phyloP scores from a whole-genome alignment of 2,329 filamentous ascomycete genomes.

The Eurotiales sp. region DNA sequence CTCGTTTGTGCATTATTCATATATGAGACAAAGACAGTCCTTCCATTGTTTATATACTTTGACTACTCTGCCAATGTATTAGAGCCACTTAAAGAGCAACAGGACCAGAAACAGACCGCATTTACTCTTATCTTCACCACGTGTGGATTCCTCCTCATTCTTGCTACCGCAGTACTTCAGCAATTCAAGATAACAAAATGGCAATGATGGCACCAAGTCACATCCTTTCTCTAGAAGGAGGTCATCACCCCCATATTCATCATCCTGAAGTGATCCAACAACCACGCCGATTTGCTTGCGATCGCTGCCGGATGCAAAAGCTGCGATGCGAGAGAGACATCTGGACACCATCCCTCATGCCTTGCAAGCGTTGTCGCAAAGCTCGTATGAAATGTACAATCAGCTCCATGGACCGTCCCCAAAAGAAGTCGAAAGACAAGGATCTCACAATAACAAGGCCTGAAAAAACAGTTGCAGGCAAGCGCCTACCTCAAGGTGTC shows the following conservation, averaged over 20 bases:
- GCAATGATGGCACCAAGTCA: conserved; percentile 12
- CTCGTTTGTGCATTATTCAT: neutral
- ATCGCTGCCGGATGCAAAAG: conserved; percentile 17
- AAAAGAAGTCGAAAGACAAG: conserved; percentile 9
- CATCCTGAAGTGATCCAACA: conserved; percentile 13
- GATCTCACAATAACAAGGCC: neutral
- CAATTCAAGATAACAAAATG: neutral
- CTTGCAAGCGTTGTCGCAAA: conserved; percentile 17
- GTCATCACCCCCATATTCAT: conserved; percentile 6
- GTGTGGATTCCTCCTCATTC: neutral
- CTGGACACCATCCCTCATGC: conserved; percentile 15
- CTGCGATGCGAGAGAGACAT: conserved; percentile 17
- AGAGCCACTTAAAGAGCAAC: neutral
- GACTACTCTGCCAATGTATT: neutral
- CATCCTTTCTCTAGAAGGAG: conserved; percentile 4
- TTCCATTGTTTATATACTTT: neutral
- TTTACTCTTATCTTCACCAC: neutral
- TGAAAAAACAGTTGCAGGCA: conserved; percentile 5
- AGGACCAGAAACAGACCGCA: conserved; percentile 1
- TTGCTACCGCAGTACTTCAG: neutral
- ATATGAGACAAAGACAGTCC: neutral
- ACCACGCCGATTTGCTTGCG: conserved; percentile 17
- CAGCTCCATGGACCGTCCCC: conserved; percentile 11
- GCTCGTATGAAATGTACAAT: conserved; percentile 14
- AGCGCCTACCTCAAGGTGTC: neutral